A percentile compares a stretch with the other conserved stretches of the same genome.
Conservation (phyloP, 2,329 filamentous ascomycete species). For the Fusarium tricinctum region DNA sequence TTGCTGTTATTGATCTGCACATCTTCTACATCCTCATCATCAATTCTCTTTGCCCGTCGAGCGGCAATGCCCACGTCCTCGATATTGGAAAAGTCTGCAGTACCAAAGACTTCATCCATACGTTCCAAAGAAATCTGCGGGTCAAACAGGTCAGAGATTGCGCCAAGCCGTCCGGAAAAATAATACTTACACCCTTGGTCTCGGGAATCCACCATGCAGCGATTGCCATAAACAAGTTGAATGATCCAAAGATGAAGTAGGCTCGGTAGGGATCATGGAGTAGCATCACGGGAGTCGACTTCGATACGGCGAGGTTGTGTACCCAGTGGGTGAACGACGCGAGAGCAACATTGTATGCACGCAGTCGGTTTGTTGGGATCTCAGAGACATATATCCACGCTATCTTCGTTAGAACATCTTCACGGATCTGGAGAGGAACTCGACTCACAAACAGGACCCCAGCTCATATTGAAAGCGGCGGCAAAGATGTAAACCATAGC, state of each 20-base stretch:
- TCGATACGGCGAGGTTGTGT: conserved; percentile 74
- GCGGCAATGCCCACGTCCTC: conserved; percentile 35
- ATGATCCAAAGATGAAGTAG: conserved; percentile 70
- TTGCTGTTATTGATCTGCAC: neutral
- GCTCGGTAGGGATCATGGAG: conserved; percentile 59
- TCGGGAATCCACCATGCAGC: conserved; percentile 64
- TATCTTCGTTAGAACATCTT: neutral
- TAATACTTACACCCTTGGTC: conserved; percentile 65
- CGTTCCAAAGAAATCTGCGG: conserved; percentile 38
- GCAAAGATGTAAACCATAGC: conserved; percentile 76
- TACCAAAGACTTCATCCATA: conserved; percentile 38
- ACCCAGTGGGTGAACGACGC: conserved; percentile 74
- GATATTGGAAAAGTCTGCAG: conserved; percentile 36
- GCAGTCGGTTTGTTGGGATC: conserved; percentile 71
- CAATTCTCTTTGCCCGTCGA: conserved; percentile 13
- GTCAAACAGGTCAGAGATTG: neutral
- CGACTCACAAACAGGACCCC: conserved; percentile 72
- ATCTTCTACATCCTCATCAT: conserved; percentile 34
- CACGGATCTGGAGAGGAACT: rapidly evolving
- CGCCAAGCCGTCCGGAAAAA: rapidly evolving
- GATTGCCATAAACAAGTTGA: conserved; percentile 70
- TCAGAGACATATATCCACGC: conserved; percentile 67
- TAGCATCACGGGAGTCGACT: conserved; percentile 73
- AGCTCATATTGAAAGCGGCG: conserved; percentile 72
- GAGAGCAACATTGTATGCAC: conserved; percentile 71